Evolutionary conservation across 2,329 filamentous ascomycete genomes (phyloP), one percentile per base, ranked within the genome.

Genomic region (Calonectria pseudoreteaudii): DNA sequence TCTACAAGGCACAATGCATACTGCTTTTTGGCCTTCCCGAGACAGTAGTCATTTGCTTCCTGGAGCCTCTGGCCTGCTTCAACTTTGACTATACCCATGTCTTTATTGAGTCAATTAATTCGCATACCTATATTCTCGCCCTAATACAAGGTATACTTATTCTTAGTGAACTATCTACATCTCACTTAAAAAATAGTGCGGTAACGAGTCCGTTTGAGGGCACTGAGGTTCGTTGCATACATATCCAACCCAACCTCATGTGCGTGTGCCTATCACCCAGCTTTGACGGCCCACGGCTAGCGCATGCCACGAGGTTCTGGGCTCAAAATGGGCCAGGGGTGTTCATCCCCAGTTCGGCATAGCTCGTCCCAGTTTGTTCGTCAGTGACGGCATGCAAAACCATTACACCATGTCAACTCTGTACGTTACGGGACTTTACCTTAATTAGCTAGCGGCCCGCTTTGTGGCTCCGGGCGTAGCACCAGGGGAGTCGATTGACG

Each of bases 1-100:
- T 77, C 64, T 76, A 70, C 74, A 75, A 78, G 66, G 72, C 71
- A 44, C 58, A 62, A 67, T 62, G 28, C 71, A 70, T 53, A 44
- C 79, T 81, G 75, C 79, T 80, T 81, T 81, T 80, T 77, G 62
- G 58, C 28, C 64, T 70, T 78, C 71, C 76, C 74, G 72, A 77
- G 72, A 66, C 52, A 68, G 66, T 65, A 73, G 73, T 74, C 76
- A 69, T 75, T 74, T 78, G 76, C 74, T 71, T 72, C 73, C 73
- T 77, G 70, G 68, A 58, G 68, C 68, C 71, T 75, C 76, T 79
- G 75, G 62, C 76, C 72, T 69, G 68, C 65, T 78, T 71, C 60
- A 74, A 78, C 73, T 77, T 73, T 76, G 76, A 75, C 72, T 67
- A 72, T 53, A 73, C 72, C 78, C 79, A 79, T 79, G 72, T 76